Evolutionary conservation across 495 filamentous ascomycete species (phyloP), one percentile per base, ranked within the genome.

Genomic region (Hyaloscypha variabilis): DNA sequence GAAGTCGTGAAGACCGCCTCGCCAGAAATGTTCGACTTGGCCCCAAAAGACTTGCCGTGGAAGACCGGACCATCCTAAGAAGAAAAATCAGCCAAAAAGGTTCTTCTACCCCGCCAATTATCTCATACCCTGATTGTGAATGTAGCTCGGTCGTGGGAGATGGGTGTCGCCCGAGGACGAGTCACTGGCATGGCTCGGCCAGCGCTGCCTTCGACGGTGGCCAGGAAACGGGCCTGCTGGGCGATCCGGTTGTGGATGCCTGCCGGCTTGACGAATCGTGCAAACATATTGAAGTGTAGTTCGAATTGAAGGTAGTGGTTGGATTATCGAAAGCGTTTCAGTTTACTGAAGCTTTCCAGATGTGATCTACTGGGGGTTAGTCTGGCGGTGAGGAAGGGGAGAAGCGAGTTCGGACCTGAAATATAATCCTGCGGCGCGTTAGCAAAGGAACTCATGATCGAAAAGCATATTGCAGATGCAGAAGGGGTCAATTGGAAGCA

Each of bases 1-100:
- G 91, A 94, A 60, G 92, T 96, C 67, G 92, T 97, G 86, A 97
- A 97, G 71, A 96, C 93, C 52, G 94, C 93, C 78, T 97, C 93
- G 64, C 93, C 94, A 65, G 90, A 93, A 74, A 95, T 91, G 85
- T 94, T 97, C 72, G 88, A 84, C 75, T 92, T 91, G 68, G 93
- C 93, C 68, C 93, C 93, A 69, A 96, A 97, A 55, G 92, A 94
- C 76, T 90, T 96, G 74, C 93, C 93, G 73, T 90, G 88, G 83
- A 96, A 97, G 72, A 97, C 90, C 30, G 93, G 93, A 64, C 93
- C 93, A 79, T 94, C 90, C 87, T 82, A 70, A 36, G 58, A 66
- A 60, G 67, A 29, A 57, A 65, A 63, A 70, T 68, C 58, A 65
- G 60, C 62, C n/a, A 68, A 63, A 28, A 53, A 36, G 13, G 10